Conservation (phyloP, 345 rosid species). For the Rhizophora mangle region DNA sequence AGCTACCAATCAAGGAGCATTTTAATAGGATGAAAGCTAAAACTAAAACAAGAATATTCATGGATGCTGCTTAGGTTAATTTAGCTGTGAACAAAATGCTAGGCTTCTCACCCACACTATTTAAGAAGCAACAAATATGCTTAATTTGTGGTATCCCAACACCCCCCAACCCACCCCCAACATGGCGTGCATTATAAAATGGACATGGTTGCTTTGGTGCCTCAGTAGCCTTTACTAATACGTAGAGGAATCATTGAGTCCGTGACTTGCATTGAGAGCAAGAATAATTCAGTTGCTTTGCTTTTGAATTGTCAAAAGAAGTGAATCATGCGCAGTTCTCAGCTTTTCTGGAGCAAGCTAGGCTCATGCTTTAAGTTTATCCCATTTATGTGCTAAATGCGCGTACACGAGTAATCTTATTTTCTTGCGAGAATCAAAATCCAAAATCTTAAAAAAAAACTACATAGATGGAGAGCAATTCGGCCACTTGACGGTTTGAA, state of each 20-base stretch:
- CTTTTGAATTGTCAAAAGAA: constrained; percentile 8
- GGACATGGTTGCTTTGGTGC: neutral
- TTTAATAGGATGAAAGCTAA: constrained; percentile 32
- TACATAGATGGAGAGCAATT: neutral
- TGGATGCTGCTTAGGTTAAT: constrained; percentile 18
- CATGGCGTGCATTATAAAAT: neutral
- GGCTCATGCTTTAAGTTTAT: constrained; percentile 14
- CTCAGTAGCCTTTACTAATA: neutral
- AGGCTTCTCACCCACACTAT: neutral
- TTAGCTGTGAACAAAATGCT: constrained; percentile 10
- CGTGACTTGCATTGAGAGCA: constrained; percentile 32
- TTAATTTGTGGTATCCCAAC: too few relatives aligned
- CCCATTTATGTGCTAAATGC: too few relatives aligned
- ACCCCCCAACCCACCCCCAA: too few relatives aligned
- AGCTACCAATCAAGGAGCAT: constrained; percentile 20
- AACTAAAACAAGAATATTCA: constrained; percentile 29
- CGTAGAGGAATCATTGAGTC: too few relatives aligned
- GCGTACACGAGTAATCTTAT: neutral
- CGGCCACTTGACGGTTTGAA: neutral
- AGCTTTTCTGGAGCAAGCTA: neutral
- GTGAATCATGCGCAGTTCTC: constrained; percentile 3
- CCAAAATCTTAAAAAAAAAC: neutral
- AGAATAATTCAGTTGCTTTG: constrained; percentile 19
- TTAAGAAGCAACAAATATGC: neutral
- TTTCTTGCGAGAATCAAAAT: neutral